Conservation (phyloP, 2,329 filamentous ascomycete species). For the Aspergillus nomiae region DNA sequence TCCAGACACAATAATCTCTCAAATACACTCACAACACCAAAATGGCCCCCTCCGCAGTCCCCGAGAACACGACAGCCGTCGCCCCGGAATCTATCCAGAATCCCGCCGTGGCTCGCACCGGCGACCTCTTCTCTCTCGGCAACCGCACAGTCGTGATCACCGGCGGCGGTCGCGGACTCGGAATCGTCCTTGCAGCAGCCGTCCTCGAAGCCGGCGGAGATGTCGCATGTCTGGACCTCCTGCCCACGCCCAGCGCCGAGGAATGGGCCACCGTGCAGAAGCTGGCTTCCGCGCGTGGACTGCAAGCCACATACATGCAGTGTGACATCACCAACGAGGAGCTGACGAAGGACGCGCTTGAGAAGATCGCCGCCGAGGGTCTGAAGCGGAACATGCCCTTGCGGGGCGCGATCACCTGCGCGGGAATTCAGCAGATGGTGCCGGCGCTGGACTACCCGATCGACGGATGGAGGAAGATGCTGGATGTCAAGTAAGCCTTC, state of each 20-base stretch:
- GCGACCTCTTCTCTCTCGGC: conserved; percentile 49
- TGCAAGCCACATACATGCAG: conserved; percentile 43
- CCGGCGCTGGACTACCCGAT: conserved; percentile 51
- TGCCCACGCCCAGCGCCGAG: conserved; percentile 32
- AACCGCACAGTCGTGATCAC: conserved; percentile 49
- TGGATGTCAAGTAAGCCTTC: conserved; percentile 34
- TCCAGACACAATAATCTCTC: background rate
- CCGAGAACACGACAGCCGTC: conserved; percentile 23
- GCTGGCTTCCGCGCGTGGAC: conserved; percentile 38
- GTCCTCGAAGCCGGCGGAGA: conserved; percentile 54
- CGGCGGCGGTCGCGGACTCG: conserved; percentile 55
- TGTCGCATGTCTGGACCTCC: conserved; percentile 53
- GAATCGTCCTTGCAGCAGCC: conserved; percentile 53
- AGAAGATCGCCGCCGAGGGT: conserved; percentile 36
- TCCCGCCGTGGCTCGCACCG: conserved; percentile 26
- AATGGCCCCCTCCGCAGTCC: conserved; percentile 25
- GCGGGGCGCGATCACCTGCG: conserved; percentile 45
- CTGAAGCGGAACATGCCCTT: conserved; percentile 23
- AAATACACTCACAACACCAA: conserved; percentile 1
- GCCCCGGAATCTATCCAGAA: conserved; percentile 36
- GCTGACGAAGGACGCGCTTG: conserved; percentile 38
- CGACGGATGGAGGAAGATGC: conserved; percentile 35
- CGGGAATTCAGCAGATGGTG: conserved; percentile 53
- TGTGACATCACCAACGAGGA: conserved; percentile 54
- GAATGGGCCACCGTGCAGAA: conserved; percentile 49